Percentiles rank a stretch among this genome's conserved stretches.
phyloP scores from a whole-genome alignment of 352 stramenopile genomes.

The Phytophthora pseudosyringae region DNA sequence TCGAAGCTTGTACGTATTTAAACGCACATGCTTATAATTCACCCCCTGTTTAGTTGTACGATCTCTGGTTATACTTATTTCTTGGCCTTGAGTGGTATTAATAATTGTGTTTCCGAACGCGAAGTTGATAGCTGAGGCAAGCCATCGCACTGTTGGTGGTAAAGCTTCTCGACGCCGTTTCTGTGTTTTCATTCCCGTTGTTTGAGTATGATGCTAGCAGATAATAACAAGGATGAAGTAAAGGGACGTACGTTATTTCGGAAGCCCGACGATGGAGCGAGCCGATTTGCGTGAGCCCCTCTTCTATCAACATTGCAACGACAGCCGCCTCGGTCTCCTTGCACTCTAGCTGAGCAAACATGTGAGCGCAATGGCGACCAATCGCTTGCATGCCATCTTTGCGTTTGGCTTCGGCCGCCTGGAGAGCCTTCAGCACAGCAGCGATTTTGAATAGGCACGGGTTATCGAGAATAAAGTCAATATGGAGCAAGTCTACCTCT shows the following conservation, averaged over 20 bases:
- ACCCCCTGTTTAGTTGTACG: constrained; percentile 38
- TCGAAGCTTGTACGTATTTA: constrained; percentile 23
- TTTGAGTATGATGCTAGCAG: neutral
- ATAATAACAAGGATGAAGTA: neutral
- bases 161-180: constrained; percentile 3
- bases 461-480: too few species aligned
- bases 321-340: constrained; percentile 59
- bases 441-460: too few species aligned
- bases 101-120: constrained; percentile 1
- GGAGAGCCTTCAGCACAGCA: neutral
- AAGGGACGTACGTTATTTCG: constrained; percentile 20
- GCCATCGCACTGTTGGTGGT: neutral
- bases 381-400: constrained; percentile 67
- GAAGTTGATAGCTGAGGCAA: constrained; percentile 15
- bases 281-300: constrained; percentile 36
- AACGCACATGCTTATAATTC: constrained; percentile 38
- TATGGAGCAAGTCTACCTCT: constrained; percentile 28
- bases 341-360: constrained; percentile 68
- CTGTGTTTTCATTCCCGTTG: constrained; percentile 1
- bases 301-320: constrained; percentile 36
- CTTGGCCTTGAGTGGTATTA: neutral
- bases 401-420: constrained; percentile 46
- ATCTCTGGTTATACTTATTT: constrained; percentile 1
- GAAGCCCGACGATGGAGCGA: constrained; percentile 18
- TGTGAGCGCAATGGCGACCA: constrained; percentile 56